Evolutionary conservation across 139 green algal genomes (phyloP), one percentile per base, ranked within the genome.

Genomic region (Axilococcus clingmanii): DNA sequence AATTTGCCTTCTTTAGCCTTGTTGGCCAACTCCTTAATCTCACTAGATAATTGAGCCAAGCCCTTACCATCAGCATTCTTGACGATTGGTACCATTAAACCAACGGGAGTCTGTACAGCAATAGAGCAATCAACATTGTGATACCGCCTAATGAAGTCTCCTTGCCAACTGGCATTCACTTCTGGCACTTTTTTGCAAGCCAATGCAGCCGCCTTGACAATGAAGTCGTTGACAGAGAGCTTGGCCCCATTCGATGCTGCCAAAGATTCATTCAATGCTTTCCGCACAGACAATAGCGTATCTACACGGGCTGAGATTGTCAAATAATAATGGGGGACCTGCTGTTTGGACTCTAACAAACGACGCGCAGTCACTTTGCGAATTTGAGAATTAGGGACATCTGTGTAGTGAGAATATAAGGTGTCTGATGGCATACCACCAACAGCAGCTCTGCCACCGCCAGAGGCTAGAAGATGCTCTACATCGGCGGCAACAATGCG

Each of bases 251-350:
- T 28, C 23, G 50, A 35, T 3, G 63, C 46, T 4, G 66, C 74
- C 3, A 78, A 43, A 22, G 79, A 40, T 1, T 48, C 61, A 25
- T 77, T 70, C 48, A 94, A 89, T 27, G 87, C 47, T 40, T 77
- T 55, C 50, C 64, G 31, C 27, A 45, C 33, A 40, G 53, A 34
- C 31, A 32, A 25, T 19, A 63, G 31, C 7, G 20, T 35, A 48
- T 72, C 52, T 38, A 78, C 41, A 20, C 56, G 50, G 46, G 67
- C 71, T 38, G 86, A 77, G 28, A 89, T 66, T 28, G 78, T 89
- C 5, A 99, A 72, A 76, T 98, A 98, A 75, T 96, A 98, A 75
- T 98, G 91, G 3, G 91, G 91, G 23, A 98, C 76, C 7, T 79
- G 92, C 57, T 88, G 80, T 75, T 98, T 98, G 57, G 72, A 86